Base-by-base conservation (phyloP, 306 rosid genomes). In the Vigna hirtella region DNA sequence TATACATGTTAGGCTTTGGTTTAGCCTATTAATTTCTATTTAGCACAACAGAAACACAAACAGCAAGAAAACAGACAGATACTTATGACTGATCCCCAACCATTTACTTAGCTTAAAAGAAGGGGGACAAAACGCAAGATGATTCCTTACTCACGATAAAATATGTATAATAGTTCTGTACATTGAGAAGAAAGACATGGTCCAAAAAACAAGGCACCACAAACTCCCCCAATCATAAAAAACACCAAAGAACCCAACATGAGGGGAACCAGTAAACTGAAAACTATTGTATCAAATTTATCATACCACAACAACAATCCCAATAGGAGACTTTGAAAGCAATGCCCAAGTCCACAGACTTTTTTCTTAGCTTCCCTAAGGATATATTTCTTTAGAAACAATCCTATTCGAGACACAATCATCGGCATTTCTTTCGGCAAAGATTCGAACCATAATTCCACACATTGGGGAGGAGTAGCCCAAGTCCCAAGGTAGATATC, bases 61-160 rank as follows among this genome's bases (percentile, higher is more conserved):
- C 42, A 59, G 66, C 28, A 58, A 63, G 68, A 52, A 64, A 52
- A 32, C 50, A 34, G 65, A 64, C 30, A 65, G 14, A 40, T 16
- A 70, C 11, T 7, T 24, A 59, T 16, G 32, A 42, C 26, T 15
- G 38, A 34, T 43, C 4, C 14, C 48, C 48, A 3, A 43, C 48
- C 0, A 15, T 16, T 16, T 48, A 14, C 53, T 52, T 18, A 18
- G 74, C 63, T 70, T 14, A 61, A 76, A 36, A 40, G n/a, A 51
- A 70, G 42, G 14, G 10, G 30, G 43, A 45, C 45, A 70, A 70
- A 55, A 63, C 40, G 26, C 69, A 70, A 82, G 49, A 70, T 42
- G 38, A 70, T 63, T 40, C 48, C 66, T 48, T 9, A 47, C 20
- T 26, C 4, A 38, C 24, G 47, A 15, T 15, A 18, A 2, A 64